Base-by-base conservation (phyloP, 2,329 filamentous ascomycete genomes). In the Akanthomyces lecanii region DNA sequence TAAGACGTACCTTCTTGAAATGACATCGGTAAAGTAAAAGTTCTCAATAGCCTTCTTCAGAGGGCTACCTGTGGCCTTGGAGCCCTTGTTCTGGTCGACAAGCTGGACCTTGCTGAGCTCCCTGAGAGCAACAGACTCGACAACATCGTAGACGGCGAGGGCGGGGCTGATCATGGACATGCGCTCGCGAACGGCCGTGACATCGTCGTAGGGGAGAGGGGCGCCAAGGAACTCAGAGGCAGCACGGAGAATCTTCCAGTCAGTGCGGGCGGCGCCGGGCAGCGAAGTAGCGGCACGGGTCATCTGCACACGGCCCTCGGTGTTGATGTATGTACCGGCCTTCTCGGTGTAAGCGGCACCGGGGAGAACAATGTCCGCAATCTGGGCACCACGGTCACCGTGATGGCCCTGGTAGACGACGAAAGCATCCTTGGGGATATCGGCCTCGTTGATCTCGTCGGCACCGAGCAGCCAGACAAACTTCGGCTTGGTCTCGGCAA, bases 221-320 rank as follows among this genome's bases (percentile, higher is more conserved):
- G 82, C 87, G 65, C 90, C 91, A 18, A 99, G 83, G 79, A 96
- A 97, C 78, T 98, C 95, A 72, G 90, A 95, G 63, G 85, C 87
- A 21, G 95, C 95, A 67, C 95, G 91, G 70, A 99, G 88, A 72
- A 99, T 98, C 86, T 98, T 99, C 95, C 95, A 99, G 80, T 99
- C 95, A 67, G 95, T 94, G 73, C 95, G 87, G 63, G 94, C 87
- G 60, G 92, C 95, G 65, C 95, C 95, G 28, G 92, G 91, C 67
- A 97, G 83, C 52, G 90, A 90, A 44, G 92, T 96, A 36, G 95
- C 95, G 54, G 91, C 89, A 68, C 95, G 90, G 61, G 91, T 95
- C 82, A 97, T 89, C 80, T 99, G 95, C 25, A 95, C 92, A 70
- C 95, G 91, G 63, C 95, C 95, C 78, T 99, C 95, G 0, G 95